Evolutionary conservation across 2,329 filamentous ascomycete genomes (phyloP), one percentile per base, ranked within the genome.

Genomic region (Botrytis tulipae): DNA sequence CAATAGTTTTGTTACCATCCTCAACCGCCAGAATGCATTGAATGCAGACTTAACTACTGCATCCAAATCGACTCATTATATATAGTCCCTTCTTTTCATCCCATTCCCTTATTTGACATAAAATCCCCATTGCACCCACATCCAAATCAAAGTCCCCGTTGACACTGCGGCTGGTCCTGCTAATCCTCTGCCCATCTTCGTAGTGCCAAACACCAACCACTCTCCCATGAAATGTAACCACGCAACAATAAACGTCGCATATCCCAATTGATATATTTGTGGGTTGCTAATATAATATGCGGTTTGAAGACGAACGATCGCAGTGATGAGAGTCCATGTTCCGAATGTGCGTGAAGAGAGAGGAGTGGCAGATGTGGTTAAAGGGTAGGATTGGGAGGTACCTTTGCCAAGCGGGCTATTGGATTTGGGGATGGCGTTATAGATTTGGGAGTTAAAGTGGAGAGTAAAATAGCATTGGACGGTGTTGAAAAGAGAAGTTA

Each of bases 381-480:
- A 68, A 20, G 74, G 48, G 68, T 74, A 48, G 57, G 76, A 93
- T 95, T 73, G 93, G 88, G 82, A 82, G 87, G 74, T 81, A 82
- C 76, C 84, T 78, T 69, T 83, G 82, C 1, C 90, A 90, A 78
- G 91, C 9, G 60, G n/a, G 10, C 0, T 22, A 44, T 32, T 44
- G 51, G 60, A 32, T 29, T 37, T 22, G 22, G 70, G 48, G 22
- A 48, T 35, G 6, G 70, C 35, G 44, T 70, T 89, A 86, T 98
- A 99, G 80, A 98, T 89, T 82, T 93, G 92, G n/a, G 91, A 90
- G 12, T 94, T 94, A 84, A 93, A 97, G 82, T 90, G 87, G 5
- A 95, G 87, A 29, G 94, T 97, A 51, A 85, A 80, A 84, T 97
- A 97, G 81, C 93, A 90, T 85, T 98, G 95, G 65, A 97, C 82